Conservation (phyloP, 1,139 yeast genomes). For the Suhomyces taliae region DNA sequence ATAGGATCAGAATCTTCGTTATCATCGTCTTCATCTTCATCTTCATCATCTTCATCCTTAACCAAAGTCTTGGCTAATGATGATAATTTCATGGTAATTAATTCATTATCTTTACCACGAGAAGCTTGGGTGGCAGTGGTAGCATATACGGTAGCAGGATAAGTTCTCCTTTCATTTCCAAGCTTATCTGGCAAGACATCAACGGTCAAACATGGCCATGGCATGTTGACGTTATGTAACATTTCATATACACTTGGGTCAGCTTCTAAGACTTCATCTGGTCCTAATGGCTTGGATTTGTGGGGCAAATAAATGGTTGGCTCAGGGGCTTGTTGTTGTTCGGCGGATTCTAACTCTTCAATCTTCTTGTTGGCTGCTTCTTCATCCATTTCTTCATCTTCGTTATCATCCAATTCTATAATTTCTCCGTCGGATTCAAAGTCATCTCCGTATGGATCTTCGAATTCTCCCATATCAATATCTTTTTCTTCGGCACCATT, state of each 20-base stretch:
- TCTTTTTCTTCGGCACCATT: conserved; percentile 25
- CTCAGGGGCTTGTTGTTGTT: conserved; percentile 31
- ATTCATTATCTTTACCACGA: conserved; percentile 81
- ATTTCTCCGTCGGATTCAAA: conserved; percentile 91
- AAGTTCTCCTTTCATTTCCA: conserved; percentile 85
- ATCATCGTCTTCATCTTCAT: conserved; percentile 68
- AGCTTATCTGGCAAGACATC: conserved; percentile 84
- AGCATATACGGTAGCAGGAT: conserved; percentile 83
- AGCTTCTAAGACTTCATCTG: conserved; percentile 94
- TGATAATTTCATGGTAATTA: conserved; percentile 79
- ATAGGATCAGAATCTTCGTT: conserved; percentile 73
- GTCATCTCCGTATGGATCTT: conserved; percentile 94
- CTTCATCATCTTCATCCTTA: conserved; percentile 72
- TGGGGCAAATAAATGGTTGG: conserved; percentile 77
- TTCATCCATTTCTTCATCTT: conserved; percentile 58
- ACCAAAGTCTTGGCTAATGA: conserved; percentile 82
- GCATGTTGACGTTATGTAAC: conserved; percentile 90
- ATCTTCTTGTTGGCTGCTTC: conserved; percentile 21
- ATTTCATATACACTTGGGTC: conserved; percentile 95
- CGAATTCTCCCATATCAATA: conserved; percentile 83
- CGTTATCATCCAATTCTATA: conserved; percentile 71
- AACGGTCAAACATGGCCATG: conserved; percentile 96
- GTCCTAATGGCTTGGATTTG: conserved; percentile 84
- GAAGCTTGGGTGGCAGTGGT: conserved; percentile 96
- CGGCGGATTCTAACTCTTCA: conserved; percentile 28